These are phyloP conservation scores for Domatiomyces globalis DNA, from an alignment of 2,329 filamentous ascomycete genomes.

Conservation along the genomic window DNA sequence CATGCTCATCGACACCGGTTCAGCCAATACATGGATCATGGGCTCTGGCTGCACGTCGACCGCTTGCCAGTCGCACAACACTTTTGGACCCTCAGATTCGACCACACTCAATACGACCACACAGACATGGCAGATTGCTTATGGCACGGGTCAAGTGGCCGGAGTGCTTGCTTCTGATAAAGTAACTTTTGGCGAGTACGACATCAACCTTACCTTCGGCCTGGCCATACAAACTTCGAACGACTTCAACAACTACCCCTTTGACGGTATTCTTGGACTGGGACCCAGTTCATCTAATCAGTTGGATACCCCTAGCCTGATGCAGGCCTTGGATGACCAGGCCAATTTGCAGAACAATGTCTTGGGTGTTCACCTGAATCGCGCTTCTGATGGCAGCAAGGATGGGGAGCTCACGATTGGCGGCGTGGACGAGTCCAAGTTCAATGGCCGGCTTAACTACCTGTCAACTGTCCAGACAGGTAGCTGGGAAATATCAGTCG, in stretches of 20 bases:
- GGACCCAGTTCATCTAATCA: constrained; percentile 46
- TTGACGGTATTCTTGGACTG: constrained; percentile 76
- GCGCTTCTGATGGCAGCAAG: constrained; percentile 49
- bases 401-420: constrained; percentile 71
- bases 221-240: constrained; percentile 55
- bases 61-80: constrained; percentile 56
- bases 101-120: constrained; percentile 42
- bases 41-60: constrained; percentile 50
- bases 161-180: constrained; percentile 55
- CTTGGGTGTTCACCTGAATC: constrained; percentile 56
- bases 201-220: constrained; percentile 54
- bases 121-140: constrained; percentile 51
- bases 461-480: constrained; percentile 38
- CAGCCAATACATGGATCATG: constrained; percentile 70
- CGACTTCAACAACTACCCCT: constrained; percentile 64
- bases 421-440: constrained; percentile 51
- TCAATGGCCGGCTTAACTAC: constrained; percentile 55
- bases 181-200: constrained; percentile 51
- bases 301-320: constrained; percentile 46
- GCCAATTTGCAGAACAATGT: constrained; percentile 49
- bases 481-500: constrained; percentile 58
- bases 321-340: constrained; percentile 46
- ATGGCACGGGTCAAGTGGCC: constrained; percentile 61
- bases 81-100: constrained; percentile 54
- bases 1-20: constrained; percentile 42